Base-by-base conservation (phyloP, 2,329 filamentous ascomycete genomes). In the Hypoxylon sp. region DNA sequence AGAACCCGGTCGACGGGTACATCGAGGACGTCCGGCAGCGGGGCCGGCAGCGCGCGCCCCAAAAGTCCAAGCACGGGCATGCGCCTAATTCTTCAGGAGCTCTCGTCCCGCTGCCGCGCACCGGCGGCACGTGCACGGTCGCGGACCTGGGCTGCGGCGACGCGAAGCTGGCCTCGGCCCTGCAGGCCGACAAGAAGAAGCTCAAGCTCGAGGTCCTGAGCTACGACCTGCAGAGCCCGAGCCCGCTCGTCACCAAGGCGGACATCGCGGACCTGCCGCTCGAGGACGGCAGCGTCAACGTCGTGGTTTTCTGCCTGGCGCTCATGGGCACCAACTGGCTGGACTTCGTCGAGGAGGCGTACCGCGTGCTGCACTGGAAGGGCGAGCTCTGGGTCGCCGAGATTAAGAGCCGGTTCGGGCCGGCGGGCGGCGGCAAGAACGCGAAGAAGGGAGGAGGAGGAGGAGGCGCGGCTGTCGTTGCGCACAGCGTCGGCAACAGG, bases 271-370 rank as follows among this genome's bases (percentile, higher is more conserved):
- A 90, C 62, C 82, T 99, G 1, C 94, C 94, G 0, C 81, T 97
- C 0, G 81, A 82, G 4, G 89, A 94, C 70, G 89, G 88, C 46
- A 88, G 86, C 65, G 89, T 93, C 64, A 93, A 99, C 77, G 85
- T 99, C 4, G 92, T 92, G 50, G 89, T 99, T 70, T 98, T 98
- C 82, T 99, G 95, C 78, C 85, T 99, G 30, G 95, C 94, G 51
- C 87, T 99, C 62, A 99, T 99, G 95, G 95, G 95, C 74, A 99
- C 95, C 57, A 99, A 99, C 80, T 99, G 95, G 94, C 86, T 97
- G 55, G 89, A 93, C 71, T 98, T 99, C 76, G 87, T 99, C 72
- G 95, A 98, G 79, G 95, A 99, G 80, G 94, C 94, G 13, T 97
- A 93, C 82, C 89, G 95, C 56, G 85, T 98, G 53, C 85, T 99